Percentiles rank a stretch among this genome's conserved stretches.
Evolutionary conservation across 257 asterid species (phyloP).

Genomic region (Nicotiana attenuata): DNA sequence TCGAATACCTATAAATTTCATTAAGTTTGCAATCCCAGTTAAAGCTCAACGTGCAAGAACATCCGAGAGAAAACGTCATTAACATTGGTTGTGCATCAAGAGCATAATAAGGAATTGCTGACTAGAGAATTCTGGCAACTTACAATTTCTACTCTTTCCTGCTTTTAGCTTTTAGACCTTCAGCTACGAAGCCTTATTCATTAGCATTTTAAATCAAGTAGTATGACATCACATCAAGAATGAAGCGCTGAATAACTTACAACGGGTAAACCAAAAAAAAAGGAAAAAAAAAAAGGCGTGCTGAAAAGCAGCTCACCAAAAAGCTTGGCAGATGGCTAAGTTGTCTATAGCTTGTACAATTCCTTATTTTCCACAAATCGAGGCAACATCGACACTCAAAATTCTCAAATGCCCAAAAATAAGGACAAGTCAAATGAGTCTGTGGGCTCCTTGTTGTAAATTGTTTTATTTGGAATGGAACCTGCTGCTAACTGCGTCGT

Average conservation of each 20-base stretch:
- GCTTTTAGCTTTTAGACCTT: background rate
- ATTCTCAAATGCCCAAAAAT: conserved; percentile 1
- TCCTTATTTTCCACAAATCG: conserved; percentile 9
- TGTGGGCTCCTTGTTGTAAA: background rate
- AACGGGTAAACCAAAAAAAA: background rate
- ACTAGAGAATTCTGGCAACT: background rate
- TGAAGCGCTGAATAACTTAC: background rate
- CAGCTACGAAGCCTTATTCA: background rate
- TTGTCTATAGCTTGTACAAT: background rate
- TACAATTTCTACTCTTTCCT: background rate
- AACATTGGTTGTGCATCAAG: background rate
- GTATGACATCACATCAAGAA: background rate
- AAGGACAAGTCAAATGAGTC: background rate
- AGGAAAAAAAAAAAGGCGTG: background rate
- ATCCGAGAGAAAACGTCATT: background rate
- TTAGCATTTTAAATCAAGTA: background rate
- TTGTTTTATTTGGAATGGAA: conserved; percentile 31
- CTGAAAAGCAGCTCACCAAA: background rate
- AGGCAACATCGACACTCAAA: conserved; percentile 1
- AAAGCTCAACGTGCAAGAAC: background rate
- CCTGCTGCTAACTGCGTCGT: conserved; percentile 47
- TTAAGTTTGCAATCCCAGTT: background rate
- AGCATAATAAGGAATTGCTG: background rate
- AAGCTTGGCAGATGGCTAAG: conserved; percentile 1
- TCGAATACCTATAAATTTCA: background rate